phyloP scores from a whole-genome alignment of 2,329 filamentous ascomycete genomes.

The Stemphylium vesicarium region DNA sequence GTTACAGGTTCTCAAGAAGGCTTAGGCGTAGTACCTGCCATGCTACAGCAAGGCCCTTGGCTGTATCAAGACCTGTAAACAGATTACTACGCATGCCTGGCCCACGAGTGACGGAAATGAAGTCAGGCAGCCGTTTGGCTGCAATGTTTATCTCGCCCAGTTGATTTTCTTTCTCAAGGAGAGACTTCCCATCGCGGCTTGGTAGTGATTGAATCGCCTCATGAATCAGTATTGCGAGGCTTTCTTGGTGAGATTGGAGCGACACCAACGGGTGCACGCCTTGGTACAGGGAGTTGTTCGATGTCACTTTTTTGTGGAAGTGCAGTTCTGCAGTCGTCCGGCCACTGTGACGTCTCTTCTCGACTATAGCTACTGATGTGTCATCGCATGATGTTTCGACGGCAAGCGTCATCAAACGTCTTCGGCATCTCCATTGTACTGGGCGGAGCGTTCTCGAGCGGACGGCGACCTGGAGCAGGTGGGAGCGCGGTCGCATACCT shows the following conservation, averaged over 20 bases:
- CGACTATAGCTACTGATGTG: slow-evolving; percentile 84
- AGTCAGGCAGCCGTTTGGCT: slow-evolving; percentile 66
- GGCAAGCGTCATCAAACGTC: slow-evolving; percentile 61
- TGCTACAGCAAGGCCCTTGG: slow-evolving; percentile 84
- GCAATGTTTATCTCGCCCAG: neutral
- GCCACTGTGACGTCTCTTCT: slow-evolving; percentile 53
- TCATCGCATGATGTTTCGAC: slow-evolving; percentile 93
- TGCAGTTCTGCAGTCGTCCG: slow-evolving; percentile 63
- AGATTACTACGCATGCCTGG: slow-evolving; percentile 87
- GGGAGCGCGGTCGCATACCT: slow-evolving; percentile 30
- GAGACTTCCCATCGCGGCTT: neutral
- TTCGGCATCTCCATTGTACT: slow-evolving; percentile 17
- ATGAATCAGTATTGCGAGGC: slow-evolving; percentile 71
- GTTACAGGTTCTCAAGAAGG: neutral
- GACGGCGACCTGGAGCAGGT: slow-evolving; percentile 10
- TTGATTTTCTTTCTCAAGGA: neutral
- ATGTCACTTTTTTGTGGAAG: slow-evolving; percentile 82
- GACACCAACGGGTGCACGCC: slow-evolving; percentile 83
- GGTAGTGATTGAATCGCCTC: slow-evolving; percentile 67
- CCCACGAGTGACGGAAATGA: slow-evolving; percentile 87
- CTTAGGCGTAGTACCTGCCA: slow-evolving; percentile 61
- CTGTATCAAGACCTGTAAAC: slow-evolving; percentile 77
- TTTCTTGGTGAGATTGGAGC: slow-evolving; percentile 74
- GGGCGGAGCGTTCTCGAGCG: slow-evolving; percentile 3
- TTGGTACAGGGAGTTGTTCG: slow-evolving; percentile 74